These are phyloP conservation scores for Lodderomyces beijingensis DNA, from an alignment of 1,139 yeast species.

Conservation along the genomic window DNA sequence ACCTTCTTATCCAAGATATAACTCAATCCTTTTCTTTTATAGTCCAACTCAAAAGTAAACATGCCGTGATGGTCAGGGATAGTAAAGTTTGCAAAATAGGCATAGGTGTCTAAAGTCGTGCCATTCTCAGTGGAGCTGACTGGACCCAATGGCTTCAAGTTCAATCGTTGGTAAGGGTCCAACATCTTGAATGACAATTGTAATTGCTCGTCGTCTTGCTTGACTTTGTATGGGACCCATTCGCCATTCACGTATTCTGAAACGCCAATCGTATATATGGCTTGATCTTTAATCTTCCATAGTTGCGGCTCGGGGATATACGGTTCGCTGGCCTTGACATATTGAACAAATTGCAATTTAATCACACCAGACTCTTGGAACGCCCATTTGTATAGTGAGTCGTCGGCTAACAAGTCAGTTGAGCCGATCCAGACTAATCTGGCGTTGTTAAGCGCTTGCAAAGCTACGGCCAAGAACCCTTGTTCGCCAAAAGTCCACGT, in stretches of 20 bases:
- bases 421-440: slow-evolving; percentile 83
- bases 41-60: slow-evolving; percentile 80
- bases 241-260: slow-evolving; percentile 56
- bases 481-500: slow-evolving; percentile 84
- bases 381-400: slow-evolving; percentile 62
- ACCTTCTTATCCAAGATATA: slow-evolving; percentile 62
- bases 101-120: slow-evolving; percentile 29
- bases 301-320: slow-evolving; percentile 33
- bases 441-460: slow-evolving; percentile 78
- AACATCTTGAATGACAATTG: slow-evolving; percentile 88
- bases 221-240: slow-evolving; percentile 65
- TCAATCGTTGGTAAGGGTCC: slow-evolving; percentile 90
- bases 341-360: slow-evolving; percentile 50
- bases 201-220: slow-evolving; percentile 48
- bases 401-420: slow-evolving; percentile 48
- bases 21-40: slow-evolving; percentile 74
- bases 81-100: slow-evolving; percentile 47
- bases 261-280: slow-evolving; percentile 60
- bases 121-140: slow-evolving; percentile 32
- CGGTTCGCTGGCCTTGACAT: slow-evolving; percentile 47
- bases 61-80: slow-evolving; percentile 97
- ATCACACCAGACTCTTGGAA: slow-evolving; percentile 68
- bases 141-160: slow-evolving; percentile 44
- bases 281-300: slow-evolving; percentile 73
- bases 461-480: slow-evolving; percentile 70